These are phyloP conservation scores for Acrasis kona DNA, from an alignment of 78 protist genomes.

Conservation along the genomic window DNA sequence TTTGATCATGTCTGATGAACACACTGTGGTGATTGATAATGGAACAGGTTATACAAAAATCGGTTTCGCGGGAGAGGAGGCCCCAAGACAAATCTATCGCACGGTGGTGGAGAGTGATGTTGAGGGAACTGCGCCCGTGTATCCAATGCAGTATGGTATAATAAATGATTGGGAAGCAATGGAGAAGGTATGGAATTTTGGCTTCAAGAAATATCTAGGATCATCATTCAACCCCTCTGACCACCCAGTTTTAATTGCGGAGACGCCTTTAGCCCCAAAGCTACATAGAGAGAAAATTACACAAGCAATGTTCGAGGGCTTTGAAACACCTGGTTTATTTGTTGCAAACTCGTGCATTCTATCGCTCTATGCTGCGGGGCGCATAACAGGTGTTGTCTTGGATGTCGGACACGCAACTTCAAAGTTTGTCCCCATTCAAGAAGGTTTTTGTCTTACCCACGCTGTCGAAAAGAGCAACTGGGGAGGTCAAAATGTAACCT, in stretches of 20 bases:
- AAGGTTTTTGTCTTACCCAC: constrained; percentile 66
- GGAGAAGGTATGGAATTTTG: constrained; percentile 83
- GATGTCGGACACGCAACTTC: constrained; percentile 86
- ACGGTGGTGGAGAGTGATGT: too few species aligned
- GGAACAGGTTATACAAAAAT: background rate
- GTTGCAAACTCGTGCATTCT: constrained; percentile 59
- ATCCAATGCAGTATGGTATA: constrained; percentile 94
- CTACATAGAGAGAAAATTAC: constrained; percentile 63
- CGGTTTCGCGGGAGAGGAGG: too few species aligned
- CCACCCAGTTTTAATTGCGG: background rate
- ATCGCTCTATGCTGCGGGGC: constrained; percentile 51
- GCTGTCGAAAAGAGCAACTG: background rate
- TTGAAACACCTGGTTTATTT: constrained; percentile 65
- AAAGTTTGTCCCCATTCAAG: constrained; percentile 70
- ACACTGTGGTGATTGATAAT: background rate
- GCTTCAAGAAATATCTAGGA: constrained; percentile 66
- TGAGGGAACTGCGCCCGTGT: too few species aligned
- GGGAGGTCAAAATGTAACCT: constrained; percentile 74
- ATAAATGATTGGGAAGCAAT: constrained; percentile 91
- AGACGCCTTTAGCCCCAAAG: constrained; percentile 62
- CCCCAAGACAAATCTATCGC: too few species aligned
- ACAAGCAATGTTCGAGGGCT: constrained; percentile 75
- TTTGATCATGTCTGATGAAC: background rate
- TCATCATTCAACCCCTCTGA: constrained; percentile 23
- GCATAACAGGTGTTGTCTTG: constrained; percentile 81